Evolutionary conservation across 768 basidiomycete species (phyloP), one percentile per base, ranked within the genome.

Genomic region (Lactarius vividus): DNA sequence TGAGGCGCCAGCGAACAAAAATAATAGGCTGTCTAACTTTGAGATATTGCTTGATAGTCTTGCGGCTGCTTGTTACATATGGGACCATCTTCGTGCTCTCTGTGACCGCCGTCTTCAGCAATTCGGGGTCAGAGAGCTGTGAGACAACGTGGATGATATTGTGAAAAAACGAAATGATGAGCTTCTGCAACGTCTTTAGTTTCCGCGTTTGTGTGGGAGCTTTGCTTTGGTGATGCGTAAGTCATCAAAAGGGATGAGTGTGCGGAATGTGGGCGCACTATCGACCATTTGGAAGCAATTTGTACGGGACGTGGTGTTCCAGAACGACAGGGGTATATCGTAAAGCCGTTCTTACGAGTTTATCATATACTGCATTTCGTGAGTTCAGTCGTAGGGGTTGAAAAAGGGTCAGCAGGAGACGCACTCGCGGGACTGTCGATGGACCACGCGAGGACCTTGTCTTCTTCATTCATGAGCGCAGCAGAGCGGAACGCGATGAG

Each of bases 81-180:
- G 97, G 96, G 6, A 98, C 77, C 31, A 98, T 80, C 76, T 95
- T 97, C 0, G 90, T 85, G 65, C 89, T 94, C 77, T 98, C 96
- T 2, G 82, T 80, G 62, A 98, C 79, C 1, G 92, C 90, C 16
- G 93, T 81, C 8, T 86, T 82, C 35, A 89, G 77, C 69, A 83
- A 80, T 29, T 88, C 84, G 65, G 81, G 77, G 72, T 92, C 85
- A 59, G 88, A 84, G 63, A 95, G 80, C 65, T 96, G 89, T 3
- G 85, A 83, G 63, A 96, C 81, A 52, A 98, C 75, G 70, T 91
- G 87, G 23, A 94, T 81, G 64, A 92, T 77, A 72, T 96, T 97
- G 76, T 89, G 85, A 75, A 98, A 95, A 77, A 92, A 94, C 3
- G 94, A 93, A 20, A 94, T 79, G 64, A 96, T 86, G 53, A 96